Conservation (phyloP, 768 basidiomycete species). For the Tulasnella sp. region DNA sequence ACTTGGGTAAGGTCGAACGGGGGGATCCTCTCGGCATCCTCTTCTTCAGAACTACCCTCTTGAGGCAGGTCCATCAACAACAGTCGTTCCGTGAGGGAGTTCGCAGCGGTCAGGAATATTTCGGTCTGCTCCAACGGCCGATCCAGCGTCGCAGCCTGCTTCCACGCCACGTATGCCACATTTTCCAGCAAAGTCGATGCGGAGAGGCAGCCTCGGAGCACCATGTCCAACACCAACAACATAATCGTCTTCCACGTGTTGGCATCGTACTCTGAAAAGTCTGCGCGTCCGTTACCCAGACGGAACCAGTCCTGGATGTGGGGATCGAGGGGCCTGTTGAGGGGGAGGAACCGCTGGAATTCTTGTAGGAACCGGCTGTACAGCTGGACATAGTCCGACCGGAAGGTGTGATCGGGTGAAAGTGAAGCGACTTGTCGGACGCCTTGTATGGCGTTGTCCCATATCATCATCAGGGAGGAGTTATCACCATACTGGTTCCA, state of each 20-base stretch:
- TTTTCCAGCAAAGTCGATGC: slow-evolving; percentile 62
- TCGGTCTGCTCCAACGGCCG: slow-evolving; percentile 22
- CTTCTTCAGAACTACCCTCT: slow-evolving; percentile 18
- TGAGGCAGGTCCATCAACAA: slow-evolving; percentile 40
- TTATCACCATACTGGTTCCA: slow-evolving; percentile 76
- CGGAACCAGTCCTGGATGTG: slow-evolving; percentile 60
- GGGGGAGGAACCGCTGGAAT: slow-evolving; percentile 63
- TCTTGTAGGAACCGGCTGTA: slow-evolving; percentile 62
- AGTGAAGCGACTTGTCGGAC: slow-evolving; percentile 43
- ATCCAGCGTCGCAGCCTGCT: slow-evolving; percentile 34
- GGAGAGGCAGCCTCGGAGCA: slow-evolving; percentile 48
- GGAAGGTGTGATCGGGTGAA: slow-evolving; percentile 37
- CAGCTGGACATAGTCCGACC: slow-evolving; percentile 21
- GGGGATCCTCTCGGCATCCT: slow-evolving; percentile 21
- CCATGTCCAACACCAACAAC: slow-evolving; percentile 47
- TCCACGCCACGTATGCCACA: slow-evolving; percentile 71
- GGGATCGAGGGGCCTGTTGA: slow-evolving; percentile 44
- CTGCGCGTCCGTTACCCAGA: slow-evolving; percentile 48
- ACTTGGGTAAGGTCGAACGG: slow-evolving; percentile 47
- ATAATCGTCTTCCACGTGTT: slow-evolving; percentile 59
- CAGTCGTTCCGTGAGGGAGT: slow-evolving; percentile 46
- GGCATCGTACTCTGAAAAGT: slow-evolving; percentile 43
- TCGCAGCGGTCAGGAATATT: slow-evolving; percentile 49
- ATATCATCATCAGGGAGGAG: slow-evolving; percentile 65
- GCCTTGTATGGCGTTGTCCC: slow-evolving; percentile 70